Evolutionary conservation across 2,329 filamentous ascomycete genomes (phyloP), one percentile per base, ranked within the genome.

Genomic region (Monosporascus ibericus): DNA sequence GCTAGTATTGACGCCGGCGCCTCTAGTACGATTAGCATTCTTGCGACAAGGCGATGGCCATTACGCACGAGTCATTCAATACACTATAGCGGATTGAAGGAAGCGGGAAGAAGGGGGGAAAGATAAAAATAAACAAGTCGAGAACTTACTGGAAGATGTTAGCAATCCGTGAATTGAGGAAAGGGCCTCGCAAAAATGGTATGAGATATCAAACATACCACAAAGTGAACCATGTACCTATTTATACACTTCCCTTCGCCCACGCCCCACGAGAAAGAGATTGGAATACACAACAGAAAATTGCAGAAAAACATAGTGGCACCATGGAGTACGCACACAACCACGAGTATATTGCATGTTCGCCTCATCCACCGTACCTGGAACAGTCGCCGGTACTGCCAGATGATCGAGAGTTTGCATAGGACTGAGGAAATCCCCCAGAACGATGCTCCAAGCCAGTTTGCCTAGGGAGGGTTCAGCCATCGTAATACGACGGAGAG

Each of bases 1-100:
- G 3, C 59, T 9, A 47, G 68, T 65, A 50, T 68, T 68, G 38
- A 66, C 50, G 0, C 55, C 65, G 27, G 61, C 65, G 2, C 24
- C 24, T 25, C 42, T 46, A 30, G 11, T 3, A 46, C 2, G 6
- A 9, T 46, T 22, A 46, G 24, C 22, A 4, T 25, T 30, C 9
- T 30, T 30, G 27, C 14, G 27, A 30, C 27, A 30, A 30, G 9
- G 27, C 3, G 27, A 14, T 3, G 27, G 27, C 27, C 27, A 30
- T 14, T 30, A 30, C 14, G 9, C 27, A 30, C 27, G 11, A 5
- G 27, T 30, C 1, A 27, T 27, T 30, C 27, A 30, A 30, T 9
- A 30, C 9, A 2, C 27, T 4, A 30, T 30, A 30, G 27, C 9
- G 27, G 9, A 30, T 11, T 5, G 14, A 30, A 30, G 0, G 9